A percentile compares a stretch with the other conserved stretches of the same genome.
Conservation (phyloP, 257 asterid genomes). For the Paulownia fortunei region DNA sequence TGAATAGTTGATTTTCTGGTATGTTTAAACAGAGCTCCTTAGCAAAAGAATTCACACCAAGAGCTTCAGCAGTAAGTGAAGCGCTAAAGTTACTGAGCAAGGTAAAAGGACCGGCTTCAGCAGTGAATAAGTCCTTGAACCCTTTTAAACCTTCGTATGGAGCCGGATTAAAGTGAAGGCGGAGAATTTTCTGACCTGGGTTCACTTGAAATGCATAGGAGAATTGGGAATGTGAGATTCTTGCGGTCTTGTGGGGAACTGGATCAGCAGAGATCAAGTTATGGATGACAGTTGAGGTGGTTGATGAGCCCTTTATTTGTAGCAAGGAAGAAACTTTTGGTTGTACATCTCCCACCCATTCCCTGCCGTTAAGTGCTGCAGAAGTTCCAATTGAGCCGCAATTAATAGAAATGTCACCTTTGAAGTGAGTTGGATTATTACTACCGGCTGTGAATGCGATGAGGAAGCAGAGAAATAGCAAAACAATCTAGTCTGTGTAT, state of each 20-base stretch:
- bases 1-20: slow-evolving; percentile 19
- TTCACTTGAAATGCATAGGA: slow-evolving; percentile 31
- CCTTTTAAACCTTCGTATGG: slow-evolving; percentile 27
- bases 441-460: background rate
- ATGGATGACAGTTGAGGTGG: slow-evolving; percentile 33
- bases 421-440: slow-evolving; percentile 21
- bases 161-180: slow-evolving; percentile 36
- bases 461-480: background rate
- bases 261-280: slow-evolving; percentile 22
- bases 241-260: slow-evolving; percentile 30
- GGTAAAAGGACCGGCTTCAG: slow-evolving; percentile 38
- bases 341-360: slow-evolving; percentile 53
- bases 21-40: slow-evolving; percentile 35
- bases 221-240: slow-evolving; percentile 35
- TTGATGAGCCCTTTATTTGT: slow-evolving; percentile 47
- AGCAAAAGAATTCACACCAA: slow-evolving; percentile 11
- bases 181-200: slow-evolving; percentile 41
- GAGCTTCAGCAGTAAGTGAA: slow-evolving; percentile 40
- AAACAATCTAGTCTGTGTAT: background rate
- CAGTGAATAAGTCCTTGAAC: slow-evolving; percentile 36
- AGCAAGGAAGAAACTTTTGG: slow-evolving; percentile 21
- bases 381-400: slow-evolving; percentile 42
- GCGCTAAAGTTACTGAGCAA: slow-evolving; percentile 45
- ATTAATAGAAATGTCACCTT: slow-evolving; percentile 38
- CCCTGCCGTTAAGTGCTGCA: slow-evolving; percentile 41